Base-by-base conservation (phyloP, 495 filamentous ascomycete genomes). In the Penicillium macrosclerotiorum region DNA sequence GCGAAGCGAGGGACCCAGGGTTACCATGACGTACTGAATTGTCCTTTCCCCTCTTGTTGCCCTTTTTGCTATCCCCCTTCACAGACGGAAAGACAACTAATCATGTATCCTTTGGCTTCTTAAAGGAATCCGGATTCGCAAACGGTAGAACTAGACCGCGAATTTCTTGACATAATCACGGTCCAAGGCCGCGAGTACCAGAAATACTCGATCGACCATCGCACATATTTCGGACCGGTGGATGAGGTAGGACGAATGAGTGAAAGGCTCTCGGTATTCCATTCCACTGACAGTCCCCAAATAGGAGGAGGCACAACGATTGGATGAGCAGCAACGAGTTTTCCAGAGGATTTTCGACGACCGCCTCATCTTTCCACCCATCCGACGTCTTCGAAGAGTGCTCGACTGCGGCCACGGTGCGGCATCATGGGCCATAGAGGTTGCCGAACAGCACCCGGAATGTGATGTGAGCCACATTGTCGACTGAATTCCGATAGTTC, bases 281-380 rank as follows among this genome's bases (percentile, higher is more conserved):
- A 12, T 33, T 24, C n/a, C 12, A 31, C 53, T 67, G 41, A 65
- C 45, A 26, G 17, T n/a, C n/a, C 9, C 30, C n/a, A 35, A 33
- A 11, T 51, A 97, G 92, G 84, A 85, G 54, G 92, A 96, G 69
- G 79, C 83, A 47, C 81, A 92, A 34, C 79, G 89, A 37, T 76
- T 93, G 25, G 75, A 85, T 30, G 68, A 76, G 19, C 80, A 90
- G 62, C 81, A 95, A 58, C 66, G 67, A 22, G 72, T 96, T 11
- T 77, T 95, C 50, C 79, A 79, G 47, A 74, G 73, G 51, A 68
- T 90, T 45, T 94, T 94, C 62, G 84, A 91, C 27, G 74, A 77
- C 44, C 76, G 84, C 55, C 75, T 91, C 17, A 84, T 95, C 51
- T 93, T 96, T 57, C 84, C 89, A 29, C 87, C 88, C 7, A 73